Conservation (phyloP, 2,329 filamentous ascomycete species). For the Neonectria coccinea region DNA sequence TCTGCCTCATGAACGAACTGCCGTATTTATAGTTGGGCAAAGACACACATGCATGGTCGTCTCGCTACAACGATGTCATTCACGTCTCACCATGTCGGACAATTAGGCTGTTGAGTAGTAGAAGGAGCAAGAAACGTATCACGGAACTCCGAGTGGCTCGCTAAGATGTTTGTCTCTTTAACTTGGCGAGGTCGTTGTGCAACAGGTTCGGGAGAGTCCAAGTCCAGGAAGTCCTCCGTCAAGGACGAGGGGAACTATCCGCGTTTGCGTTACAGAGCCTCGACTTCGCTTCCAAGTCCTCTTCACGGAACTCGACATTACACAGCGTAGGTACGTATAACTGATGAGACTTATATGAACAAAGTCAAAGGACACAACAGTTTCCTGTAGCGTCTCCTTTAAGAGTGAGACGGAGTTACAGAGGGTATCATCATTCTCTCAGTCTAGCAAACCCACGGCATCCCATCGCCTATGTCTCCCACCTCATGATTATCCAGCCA, state of each 20-base stretch:
- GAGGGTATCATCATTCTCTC: conserved; percentile 39
- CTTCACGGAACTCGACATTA: not conserved
- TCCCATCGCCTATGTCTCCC: conserved; percentile 13
- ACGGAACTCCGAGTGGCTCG: conserved; percentile 3
- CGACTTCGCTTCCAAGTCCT: not conserved
- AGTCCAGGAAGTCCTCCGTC: conserved; percentile 9
- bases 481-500: conserved; percentile 28
- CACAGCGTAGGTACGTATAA: not conserved
- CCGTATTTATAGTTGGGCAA: conserved; percentile 14
- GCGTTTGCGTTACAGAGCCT: not conserved
- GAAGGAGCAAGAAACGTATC: conserved; percentile 8
- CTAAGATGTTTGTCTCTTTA: not conserved
- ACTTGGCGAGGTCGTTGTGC: conserved; percentile 1
- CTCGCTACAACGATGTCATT: not conserved
- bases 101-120: not conserved
- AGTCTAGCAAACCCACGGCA: conserved; percentile 14
- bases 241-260: not conserved
- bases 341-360: not conserved
- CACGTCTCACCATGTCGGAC: conserved; percentile 9
- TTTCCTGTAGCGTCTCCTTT: conserved; percentile 21
- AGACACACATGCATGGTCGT: not conserved
- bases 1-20: not conserved
- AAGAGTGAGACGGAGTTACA: conserved; percentile 21
- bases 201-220: conserved; percentile 7
- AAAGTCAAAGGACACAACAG: not conserved